Evolutionary conservation across 306 rosid genomes (phyloP).

Genomic region (Pyrus bretschneideri): DNA sequence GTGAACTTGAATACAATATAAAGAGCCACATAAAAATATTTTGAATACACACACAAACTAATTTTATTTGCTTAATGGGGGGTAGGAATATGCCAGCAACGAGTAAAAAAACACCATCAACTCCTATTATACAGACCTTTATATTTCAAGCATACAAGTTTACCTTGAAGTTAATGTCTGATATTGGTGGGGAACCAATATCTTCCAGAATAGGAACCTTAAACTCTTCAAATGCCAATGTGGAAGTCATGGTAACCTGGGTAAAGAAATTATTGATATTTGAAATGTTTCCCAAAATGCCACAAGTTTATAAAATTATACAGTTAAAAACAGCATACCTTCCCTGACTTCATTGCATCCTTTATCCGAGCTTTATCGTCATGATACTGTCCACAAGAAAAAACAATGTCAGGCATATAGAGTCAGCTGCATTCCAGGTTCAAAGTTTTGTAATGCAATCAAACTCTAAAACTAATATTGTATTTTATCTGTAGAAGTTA

Average conservation of each 20-base stretch:
- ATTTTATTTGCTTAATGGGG: neutral
- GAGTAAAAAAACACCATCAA: neutral
- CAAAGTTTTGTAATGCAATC: neutral
- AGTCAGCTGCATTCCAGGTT: neutral
- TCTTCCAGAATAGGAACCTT: conserved; percentile 56
- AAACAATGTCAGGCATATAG: neutral
- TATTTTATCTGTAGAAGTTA: neutral
- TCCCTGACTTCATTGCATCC: conserved; percentile 66
- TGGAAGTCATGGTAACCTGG: conserved; percentile 53
- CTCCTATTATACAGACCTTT: neutral
- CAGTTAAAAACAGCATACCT: conserved; percentile 40
- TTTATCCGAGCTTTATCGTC: conserved; percentile 75
- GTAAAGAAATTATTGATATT: neutral
- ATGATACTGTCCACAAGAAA: conserved; percentile 52
- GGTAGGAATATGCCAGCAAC: neutral
- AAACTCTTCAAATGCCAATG: conserved; percentile 69
- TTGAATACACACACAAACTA: neutral
- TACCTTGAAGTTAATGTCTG: conserved; percentile 87
- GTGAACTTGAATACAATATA: neutral
- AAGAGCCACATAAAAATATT: neutral
- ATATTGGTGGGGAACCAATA: conserved; percentile 43
- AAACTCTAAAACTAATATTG: neutral
- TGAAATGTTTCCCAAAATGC: neutral
- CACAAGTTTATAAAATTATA: neutral
- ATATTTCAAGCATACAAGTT: neutral